Conservation (phyloP, 2,329 filamentous ascomycete species). For the Capronia epimyces region DNA sequence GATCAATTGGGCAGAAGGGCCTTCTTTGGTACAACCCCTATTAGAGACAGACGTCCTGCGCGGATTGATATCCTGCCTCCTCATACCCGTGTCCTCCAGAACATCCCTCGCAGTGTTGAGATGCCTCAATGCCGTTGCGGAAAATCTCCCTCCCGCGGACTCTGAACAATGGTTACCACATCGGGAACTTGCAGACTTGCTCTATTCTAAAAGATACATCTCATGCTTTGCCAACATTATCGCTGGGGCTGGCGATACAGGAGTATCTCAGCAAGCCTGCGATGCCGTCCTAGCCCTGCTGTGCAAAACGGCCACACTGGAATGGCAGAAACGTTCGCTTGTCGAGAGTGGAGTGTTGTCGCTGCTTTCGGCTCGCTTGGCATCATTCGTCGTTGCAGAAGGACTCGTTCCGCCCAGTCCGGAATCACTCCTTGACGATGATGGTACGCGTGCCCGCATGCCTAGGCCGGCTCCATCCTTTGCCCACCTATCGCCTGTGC, state of each 20-base stretch:
- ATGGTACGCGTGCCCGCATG: constrained; percentile 53
- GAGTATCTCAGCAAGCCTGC: constrained; percentile 24
- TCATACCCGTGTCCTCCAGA: constrained; percentile 54
- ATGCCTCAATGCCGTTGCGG: constrained; percentile 65
- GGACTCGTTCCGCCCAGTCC: constrained; percentile 65
- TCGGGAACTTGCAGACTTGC: constrained; percentile 52
- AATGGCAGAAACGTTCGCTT: constrained; percentile 65
- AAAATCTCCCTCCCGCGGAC: constrained; percentile 56
- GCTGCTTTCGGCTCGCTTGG: constrained; percentile 67
- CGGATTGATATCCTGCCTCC: constrained; percentile 67
- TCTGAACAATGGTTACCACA: constrained; percentile 47
- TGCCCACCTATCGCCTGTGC: constrained; percentile 60
- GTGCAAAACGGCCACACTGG: constrained; percentile 61
- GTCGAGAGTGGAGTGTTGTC: constrained; percentile 71
- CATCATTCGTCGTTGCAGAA: constrained; percentile 59
- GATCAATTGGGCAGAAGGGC: constrained; percentile 57
- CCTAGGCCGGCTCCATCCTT: constrained; percentile 57
- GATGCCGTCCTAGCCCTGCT: constrained; percentile 45
- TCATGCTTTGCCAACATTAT: constrained; percentile 62
- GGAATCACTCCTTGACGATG: constrained; percentile 50
- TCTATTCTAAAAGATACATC: constrained; percentile 61
- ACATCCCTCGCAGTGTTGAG: constrained; percentile 69
- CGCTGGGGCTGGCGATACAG: constrained; percentile 45
- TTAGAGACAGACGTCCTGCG: constrained; percentile 62
- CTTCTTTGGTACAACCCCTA: constrained; percentile 70